Evolutionary conservation across 306 rosid genomes (phyloP), one percentile per base, ranked within the genome.

Genomic region (Herpetospermum pedunculosum): DNA sequence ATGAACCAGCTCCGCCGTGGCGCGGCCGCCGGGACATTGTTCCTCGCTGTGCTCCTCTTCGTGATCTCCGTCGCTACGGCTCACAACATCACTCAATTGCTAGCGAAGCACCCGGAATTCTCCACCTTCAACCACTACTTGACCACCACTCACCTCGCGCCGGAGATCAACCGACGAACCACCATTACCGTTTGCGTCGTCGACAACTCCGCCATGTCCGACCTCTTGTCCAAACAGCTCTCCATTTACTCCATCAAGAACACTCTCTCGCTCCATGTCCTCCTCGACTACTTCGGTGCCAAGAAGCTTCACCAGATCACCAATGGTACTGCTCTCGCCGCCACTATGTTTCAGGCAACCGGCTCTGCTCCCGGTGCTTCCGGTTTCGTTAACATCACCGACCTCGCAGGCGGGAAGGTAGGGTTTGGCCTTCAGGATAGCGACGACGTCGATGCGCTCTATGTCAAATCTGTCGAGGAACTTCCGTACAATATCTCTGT

Each of bases 301-400:
- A 94, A 86, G 72, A 94, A 94, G 83, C 97, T 94, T 81, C 98
- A 91, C 89, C 97, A 94, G 85, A 94, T 94, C 89, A 87, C 95
- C 16, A 85, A 94, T 83, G 97, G 98, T 68, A 89, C 97, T 3
- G 95, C 97, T 28, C 79, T 91, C 4, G 88, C 88, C 13, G 92
- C 98, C 69, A 94, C 98, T 16, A 75, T 94, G 90, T 94, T 80
- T 75, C 98, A 94, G 59, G 88, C 97, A 78, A 81, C 91, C 37
- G 98, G 97, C 40, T 11, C 92, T 8, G 97, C 98, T 6, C 89
- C 90, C 0, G 98, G 95, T 0, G 74, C 96, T 18, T 0, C 97
- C 2, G 98, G 98, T 2, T 87, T 89, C 77, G 91, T 94, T 48
- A 94, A 94, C 87, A 94, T 94, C 52, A 94, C 98, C 19, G 92